A percentile compares a stretch with the other conserved stretches of the same genome.
phyloP scores from a whole-genome alignment of 768 basidiomycete genomes.

The Lyophyllum atratum region DNA sequence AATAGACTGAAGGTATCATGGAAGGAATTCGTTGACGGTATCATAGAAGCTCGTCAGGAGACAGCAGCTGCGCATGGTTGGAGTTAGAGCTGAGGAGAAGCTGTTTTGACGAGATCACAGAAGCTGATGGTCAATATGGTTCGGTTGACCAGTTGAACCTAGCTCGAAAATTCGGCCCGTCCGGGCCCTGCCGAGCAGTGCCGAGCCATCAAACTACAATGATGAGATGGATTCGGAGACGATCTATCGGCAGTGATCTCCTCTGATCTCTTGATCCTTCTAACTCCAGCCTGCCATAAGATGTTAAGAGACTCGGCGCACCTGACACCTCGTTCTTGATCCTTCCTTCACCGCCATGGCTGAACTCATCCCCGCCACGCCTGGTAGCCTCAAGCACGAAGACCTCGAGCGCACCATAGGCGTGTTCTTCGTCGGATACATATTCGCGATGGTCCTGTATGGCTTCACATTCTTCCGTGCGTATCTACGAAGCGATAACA shows the following conservation, averaged over 20 bases:
- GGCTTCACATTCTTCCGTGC: constrained; percentile 21
- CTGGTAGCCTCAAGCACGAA: constrained; percentile 15
- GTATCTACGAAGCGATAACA: background rate
- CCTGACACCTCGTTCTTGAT: background rate
- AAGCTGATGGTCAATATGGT: too few relatives aligned
- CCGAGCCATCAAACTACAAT: too few relatives aligned
- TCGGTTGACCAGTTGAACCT: too few relatives aligned
- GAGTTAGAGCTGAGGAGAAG: too few relatives aligned
- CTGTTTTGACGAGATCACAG: too few relatives aligned
- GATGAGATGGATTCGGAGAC: too few relatives aligned
- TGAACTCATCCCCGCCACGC: constrained; percentile 10
- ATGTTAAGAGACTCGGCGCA: background rate
- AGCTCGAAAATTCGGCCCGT: too few relatives aligned
- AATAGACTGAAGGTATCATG: too few relatives aligned
- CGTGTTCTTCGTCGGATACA: constrained; percentile 20
- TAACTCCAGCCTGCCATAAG: background rate
- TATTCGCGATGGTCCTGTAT: constrained; percentile 20
- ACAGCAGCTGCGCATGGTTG: background rate
- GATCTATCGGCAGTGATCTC: too few relatives aligned
- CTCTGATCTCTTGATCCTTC: too few relatives aligned
- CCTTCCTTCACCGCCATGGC: constrained; percentile 3
- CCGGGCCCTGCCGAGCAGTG: too few relatives aligned
- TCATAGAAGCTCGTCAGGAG: background rate
- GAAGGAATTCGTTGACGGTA: too few relatives aligned
- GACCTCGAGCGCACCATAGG: constrained; percentile 17